Evolutionary conservation across 2,329 filamentous ascomycete species (phyloP).

Genomic region (Ophiostoma piceae): DNA sequence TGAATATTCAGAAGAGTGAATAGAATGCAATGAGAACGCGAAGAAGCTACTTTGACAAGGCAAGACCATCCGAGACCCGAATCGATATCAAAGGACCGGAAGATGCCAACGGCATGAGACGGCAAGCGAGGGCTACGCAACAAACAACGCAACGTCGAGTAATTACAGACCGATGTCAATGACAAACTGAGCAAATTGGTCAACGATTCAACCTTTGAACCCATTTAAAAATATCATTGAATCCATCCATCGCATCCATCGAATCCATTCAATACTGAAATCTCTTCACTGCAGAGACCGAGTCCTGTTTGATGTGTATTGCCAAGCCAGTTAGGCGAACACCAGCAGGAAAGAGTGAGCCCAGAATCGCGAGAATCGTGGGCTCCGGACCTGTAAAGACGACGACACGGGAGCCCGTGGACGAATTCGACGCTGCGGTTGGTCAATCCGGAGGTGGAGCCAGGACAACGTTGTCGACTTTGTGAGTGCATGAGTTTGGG

Average conservation of each 20-base stretch:
- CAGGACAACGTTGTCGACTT: neutral
- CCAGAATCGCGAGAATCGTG: neutral
- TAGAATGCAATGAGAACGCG: too few relatives aligned
- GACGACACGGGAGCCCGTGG: conserved; percentile 20
- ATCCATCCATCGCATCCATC: too few relatives aligned
- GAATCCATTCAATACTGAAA: neutral
- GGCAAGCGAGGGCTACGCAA: neutral
- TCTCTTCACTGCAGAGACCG: conserved; percentile 1
- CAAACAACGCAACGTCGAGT: neutral
- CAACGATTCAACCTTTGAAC: neutral
- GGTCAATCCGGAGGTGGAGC: conserved; percentile 12
- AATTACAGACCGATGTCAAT: neutral
- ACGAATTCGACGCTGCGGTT: conserved; percentile 18
- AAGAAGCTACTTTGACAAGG: neutral
- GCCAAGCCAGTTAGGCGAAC: conserved; percentile 5
- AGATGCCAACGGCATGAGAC: neutral
- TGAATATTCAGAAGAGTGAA: too few relatives aligned
- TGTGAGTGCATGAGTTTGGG: conserved; percentile 8
- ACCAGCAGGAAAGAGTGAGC: neutral
- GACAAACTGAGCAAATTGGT: conserved; percentile 6
- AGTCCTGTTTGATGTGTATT: conserved; percentile 19
- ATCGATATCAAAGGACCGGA: neutral
- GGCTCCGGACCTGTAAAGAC: conserved; percentile 1
- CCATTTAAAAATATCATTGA: neutral
- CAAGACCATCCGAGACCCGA: neutral